Evolutionary conservation across 352 stramenopile genomes (phyloP), one percentile per base, ranked within the genome.

Genomic region (Phytophthora cajani): DNA sequence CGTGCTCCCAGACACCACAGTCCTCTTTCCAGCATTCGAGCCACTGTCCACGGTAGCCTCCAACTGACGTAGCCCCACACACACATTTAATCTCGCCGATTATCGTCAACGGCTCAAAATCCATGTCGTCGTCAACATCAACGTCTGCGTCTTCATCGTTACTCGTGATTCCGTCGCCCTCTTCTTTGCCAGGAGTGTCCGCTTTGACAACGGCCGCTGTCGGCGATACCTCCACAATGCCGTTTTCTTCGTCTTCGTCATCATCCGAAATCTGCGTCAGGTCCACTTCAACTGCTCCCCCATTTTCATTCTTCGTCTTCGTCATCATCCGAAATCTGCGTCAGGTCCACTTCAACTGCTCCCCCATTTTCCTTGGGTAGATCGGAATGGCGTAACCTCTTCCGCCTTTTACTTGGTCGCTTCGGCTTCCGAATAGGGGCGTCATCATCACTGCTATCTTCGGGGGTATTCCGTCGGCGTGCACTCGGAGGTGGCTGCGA

Each of bases 1-100:
- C 84, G 56, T 94, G 87, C 65, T 93, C 82, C 85, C 85, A 93
- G 42, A 78, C 59, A 33, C 72, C 74, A 30, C 87, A 94, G 27
- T 88, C 78, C 40, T 86, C 74, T 21, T 84, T 83, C 58, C 75
- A 85, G 64, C 87, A 94, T 67, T 91, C 82, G 4, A 93, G 23
- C 87, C 87, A 94, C 32, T 81, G 78, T 0, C 87, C 87, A 5
- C 74, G 71, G 56, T 94, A 94, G 8, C 65, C 56, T 2, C 72
- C 78, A 12, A 90, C 77, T 19, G 69, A 77, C 11, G 69, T 78
- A 33, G 74, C 74, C 8, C 84, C 84, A 30, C 87, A 94, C 1
- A 74, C 55, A 61, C 87, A 94, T 40, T 69, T 76, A 67, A 93
- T 91, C 14, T 84, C 71, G 23, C 78, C 81, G 25, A 81, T 67